Conservation (phyloP, 768 basidiomycete species). For the Thelephora aurantiotincta region DNA sequence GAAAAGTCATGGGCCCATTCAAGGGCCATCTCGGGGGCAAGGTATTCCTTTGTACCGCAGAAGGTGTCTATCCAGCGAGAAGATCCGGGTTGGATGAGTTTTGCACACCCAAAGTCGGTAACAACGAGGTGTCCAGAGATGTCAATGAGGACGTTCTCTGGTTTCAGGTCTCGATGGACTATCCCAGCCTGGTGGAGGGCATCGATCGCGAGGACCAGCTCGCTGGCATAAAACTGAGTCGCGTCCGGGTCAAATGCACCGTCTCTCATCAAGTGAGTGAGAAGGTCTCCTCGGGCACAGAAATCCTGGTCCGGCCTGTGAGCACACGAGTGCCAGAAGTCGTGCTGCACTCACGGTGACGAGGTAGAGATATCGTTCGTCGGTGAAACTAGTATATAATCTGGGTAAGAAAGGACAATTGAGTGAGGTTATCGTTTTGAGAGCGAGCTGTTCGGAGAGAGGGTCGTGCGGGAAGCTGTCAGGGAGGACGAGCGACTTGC, state of each 20-base stretch:
- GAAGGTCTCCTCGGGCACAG: conserved; percentile 18
- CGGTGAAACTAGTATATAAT: conserved; percentile 27
- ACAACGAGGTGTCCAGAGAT: conserved; percentile 31
- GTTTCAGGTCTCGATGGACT: conserved; percentile 30
- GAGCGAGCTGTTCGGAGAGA: conserved; percentile 19
- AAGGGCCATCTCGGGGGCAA: conserved; percentile 39
- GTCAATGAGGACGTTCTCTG: conserved; percentile 30
- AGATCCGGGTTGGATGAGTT: conserved; percentile 9
- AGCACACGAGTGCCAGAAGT: conserved; percentile 5
- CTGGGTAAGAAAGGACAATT: conserved; percentile 23
- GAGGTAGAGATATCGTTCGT: conserved; percentile 23
- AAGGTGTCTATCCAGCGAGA: background rate
- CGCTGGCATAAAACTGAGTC: conserved; percentile 30
- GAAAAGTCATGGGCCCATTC: conserved; percentile 38
- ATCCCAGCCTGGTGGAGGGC: conserved; percentile 31
- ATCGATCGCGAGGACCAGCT: conserved; percentile 34
- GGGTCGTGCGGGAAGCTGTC: background rate
- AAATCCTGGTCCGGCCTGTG: conserved; percentile 17
- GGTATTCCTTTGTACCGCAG: conserved; percentile 16
- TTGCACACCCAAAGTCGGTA: conserved; percentile 26
- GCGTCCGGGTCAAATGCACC: conserved; percentile 23
- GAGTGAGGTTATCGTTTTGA: conserved; percentile 22
- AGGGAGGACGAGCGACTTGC: background rate
- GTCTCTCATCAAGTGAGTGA: conserved; percentile 17
- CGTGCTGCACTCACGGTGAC: conserved; percentile 21